Percentiles rank a stretch among this genome's conserved stretches.
phyloP scores from a whole-genome alignment of 2,329 filamentous ascomycete species.

The Gliomastix tumulicola region DNA sequence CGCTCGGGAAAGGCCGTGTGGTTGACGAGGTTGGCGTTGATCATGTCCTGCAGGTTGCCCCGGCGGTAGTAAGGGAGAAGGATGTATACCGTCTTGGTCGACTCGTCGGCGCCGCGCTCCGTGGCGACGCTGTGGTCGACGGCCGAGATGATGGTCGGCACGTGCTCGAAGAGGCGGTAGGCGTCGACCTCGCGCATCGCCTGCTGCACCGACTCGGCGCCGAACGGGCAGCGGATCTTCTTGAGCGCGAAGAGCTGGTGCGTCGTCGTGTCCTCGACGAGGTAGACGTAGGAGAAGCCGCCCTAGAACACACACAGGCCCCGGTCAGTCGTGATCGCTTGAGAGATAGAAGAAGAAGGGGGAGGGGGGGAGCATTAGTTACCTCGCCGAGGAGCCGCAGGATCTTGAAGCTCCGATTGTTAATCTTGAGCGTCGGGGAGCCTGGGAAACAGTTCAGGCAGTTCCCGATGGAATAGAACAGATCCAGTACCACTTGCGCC shows the following conservation, averaged over 20 bases:
- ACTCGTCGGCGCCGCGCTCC: slow-evolving; percentile 57
- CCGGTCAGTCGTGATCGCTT: not conserved
- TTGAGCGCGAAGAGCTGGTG: slow-evolving; percentile 89
- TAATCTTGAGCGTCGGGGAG: slow-evolving; percentile 91
- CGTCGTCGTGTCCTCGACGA: slow-evolving; percentile 83
- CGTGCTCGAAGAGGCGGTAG: slow-evolving; percentile 80
- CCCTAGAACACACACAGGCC: slow-evolving; percentile 51
- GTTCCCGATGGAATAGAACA: slow-evolving; percentile 86
- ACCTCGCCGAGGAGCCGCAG: slow-evolving; percentile 88
- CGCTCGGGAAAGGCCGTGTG: slow-evolving; percentile 85
- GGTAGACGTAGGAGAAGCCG: slow-evolving; percentile 98
- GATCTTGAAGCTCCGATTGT: slow-evolving; percentile 92
- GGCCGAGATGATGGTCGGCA: slow-evolving; percentile 79
- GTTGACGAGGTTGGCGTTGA: slow-evolving; percentile 97
- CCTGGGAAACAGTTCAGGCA: slow-evolving; percentile 96
- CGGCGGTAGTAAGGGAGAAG: slow-evolving; percentile 90
- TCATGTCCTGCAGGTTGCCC: slow-evolving; percentile 94
- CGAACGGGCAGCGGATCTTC: slow-evolving; percentile 98
- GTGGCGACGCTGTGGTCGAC: slow-evolving; percentile 77
- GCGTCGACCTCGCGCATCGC: slow-evolving; percentile 97
- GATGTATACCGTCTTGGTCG: slow-evolving; percentile 91
- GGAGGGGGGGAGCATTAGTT: too few relatives aligned
- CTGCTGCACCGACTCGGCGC: slow-evolving; percentile 88
- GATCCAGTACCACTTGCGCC: slow-evolving; percentile 80
- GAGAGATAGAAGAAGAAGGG: slow-evolving; percentile 2